These are phyloP conservation scores for Colletotrichum brevisporum DNA, from an alignment of 2,329 filamentous ascomycete species.

Conservation along the genomic window DNA sequence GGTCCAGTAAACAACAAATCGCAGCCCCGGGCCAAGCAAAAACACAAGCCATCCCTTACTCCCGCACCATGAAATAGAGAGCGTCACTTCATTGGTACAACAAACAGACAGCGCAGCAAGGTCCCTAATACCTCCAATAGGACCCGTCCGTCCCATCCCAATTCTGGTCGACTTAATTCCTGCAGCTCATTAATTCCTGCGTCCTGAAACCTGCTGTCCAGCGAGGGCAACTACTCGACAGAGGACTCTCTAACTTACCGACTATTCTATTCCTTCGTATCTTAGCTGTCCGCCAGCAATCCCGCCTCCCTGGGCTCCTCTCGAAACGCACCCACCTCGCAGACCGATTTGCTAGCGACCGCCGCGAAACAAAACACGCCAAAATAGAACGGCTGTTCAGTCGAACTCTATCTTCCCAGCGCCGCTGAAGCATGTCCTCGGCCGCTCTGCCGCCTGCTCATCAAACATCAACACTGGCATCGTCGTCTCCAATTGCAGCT, in stretches of 20 bases:
- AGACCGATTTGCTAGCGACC: conserved; percentile 33
- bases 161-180: conserved; percentile 39
- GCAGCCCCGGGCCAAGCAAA: conserved; percentile 42
- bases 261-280: conserved; percentile 19
- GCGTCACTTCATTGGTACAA: conserved; percentile 55
- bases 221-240: conserved; percentile 14
- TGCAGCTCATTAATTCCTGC: conserved; percentile 39
- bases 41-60: conserved; percentile 27
- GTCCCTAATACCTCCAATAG: conserved; percentile 39
- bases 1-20: conserved; percentile 51
- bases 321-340: conserved; percentile 26
- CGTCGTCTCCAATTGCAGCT: conserved; percentile 60
- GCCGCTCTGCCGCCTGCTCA: conserved; percentile 74
- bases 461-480: conserved; percentile 63
- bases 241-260: conserved; percentile 19
- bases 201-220: conserved; percentile 37
- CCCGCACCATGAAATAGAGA: conserved; percentile 60
- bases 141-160: conserved; percentile 35
- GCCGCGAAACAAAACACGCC: conserved; percentile 35
- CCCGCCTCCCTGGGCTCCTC: conserved; percentile 35
- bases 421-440: conserved; percentile 69
- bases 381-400: conserved; percentile 31
- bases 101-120: conserved; percentile 31
- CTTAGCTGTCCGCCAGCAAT: conserved; percentile 28
- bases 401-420: conserved; percentile 29